Percentiles rank a stretch among this genome's conserved stretches.
phyloP scores from a whole-genome alignment of 805 yeast species.

The Cyberlindnera veronae region DNA sequence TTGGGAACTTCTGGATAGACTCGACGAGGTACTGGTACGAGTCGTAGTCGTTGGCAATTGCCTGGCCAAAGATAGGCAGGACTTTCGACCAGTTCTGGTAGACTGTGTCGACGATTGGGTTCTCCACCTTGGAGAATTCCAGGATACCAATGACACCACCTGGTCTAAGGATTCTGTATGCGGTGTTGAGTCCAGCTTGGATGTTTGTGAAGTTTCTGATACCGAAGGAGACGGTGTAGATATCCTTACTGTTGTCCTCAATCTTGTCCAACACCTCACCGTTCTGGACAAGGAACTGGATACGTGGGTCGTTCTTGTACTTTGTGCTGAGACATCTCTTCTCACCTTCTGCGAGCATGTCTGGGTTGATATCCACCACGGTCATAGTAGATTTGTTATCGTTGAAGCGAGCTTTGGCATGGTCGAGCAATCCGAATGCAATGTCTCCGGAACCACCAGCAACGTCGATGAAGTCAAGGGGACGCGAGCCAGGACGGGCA shows the following conservation, averaged over 20 bases:
- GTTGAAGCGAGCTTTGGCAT: conserved; percentile 74
- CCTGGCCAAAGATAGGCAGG: conserved; percentile 92
- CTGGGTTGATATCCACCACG: conserved; percentile 91
- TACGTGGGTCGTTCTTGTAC: conserved; percentile 49
- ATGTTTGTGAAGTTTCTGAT: conserved; percentile 94
- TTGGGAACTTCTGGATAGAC: conserved; percentile 87
- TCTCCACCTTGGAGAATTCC: conserved; percentile 90
- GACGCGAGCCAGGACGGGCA: conserved; percentile 79
- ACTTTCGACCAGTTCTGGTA: conserved; percentile 88
- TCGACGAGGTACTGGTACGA: conserved; percentile 96
- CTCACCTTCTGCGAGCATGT: conserved; percentile 92
- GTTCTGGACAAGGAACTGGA: conserved; percentile 82
- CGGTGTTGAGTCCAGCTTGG: conserved; percentile 92
- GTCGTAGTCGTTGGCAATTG: conserved; percentile 92
- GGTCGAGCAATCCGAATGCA: conserved; percentile 91
- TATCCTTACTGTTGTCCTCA: conserved; percentile 84
- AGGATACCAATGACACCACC: conserved; percentile 97
- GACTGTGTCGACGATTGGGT: conserved; percentile 65
- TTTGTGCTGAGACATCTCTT: conserved; percentile 65
- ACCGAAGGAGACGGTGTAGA: conserved; percentile 96
- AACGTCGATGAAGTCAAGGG: conserved; percentile 86
- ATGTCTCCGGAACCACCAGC: conserved; percentile 99
- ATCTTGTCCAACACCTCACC: conserved; percentile 87
- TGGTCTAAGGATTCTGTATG: conserved; percentile 91
- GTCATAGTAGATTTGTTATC: conserved; percentile 81